Evolutionary conservation across 2,329 filamentous ascomycete genomes (phyloP).

Genomic region (Fusarium heterosporum): DNA sequence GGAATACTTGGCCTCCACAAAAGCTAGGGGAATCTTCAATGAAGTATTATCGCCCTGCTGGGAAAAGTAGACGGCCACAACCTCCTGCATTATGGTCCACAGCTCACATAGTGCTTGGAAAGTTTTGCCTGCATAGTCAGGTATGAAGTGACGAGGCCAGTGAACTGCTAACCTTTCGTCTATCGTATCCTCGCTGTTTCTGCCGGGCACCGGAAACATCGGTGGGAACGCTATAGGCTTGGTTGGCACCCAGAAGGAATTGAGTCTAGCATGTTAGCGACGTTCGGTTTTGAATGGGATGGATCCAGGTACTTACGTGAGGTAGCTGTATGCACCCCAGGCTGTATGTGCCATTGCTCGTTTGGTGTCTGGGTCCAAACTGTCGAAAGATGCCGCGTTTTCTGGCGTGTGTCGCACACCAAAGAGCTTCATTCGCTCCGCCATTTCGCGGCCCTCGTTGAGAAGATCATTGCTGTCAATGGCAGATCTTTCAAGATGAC

Average conservation of each 20-base stretch:
- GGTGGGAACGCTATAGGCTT: slow-evolving; percentile 26
- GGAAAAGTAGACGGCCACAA: slow-evolving; percentile 30
- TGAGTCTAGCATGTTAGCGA: slow-evolving; percentile 11
- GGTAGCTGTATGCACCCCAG: slow-evolving; percentile 30
- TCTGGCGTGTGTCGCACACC: slow-evolving; percentile 18
- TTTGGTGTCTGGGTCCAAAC: slow-evolving; percentile 7
- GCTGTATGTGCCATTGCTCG: slow-evolving; percentile 17
- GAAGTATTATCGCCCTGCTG: neutral
- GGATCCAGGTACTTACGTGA: slow-evolving; percentile 15
- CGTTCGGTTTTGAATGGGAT: fast-evolving
- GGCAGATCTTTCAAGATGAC: slow-evolving; percentile 11
- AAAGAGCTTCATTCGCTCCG: slow-evolving; percentile 20
- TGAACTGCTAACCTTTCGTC: slow-evolving; percentile 34
- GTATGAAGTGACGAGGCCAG: slow-evolving; percentile 27
- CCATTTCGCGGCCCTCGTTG: slow-evolving; percentile 16
- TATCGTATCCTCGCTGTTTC: slow-evolving; percentile 4
- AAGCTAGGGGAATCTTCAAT: slow-evolving; percentile 18
- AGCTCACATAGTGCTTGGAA: slow-evolving; percentile 32
- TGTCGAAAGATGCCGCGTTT: slow-evolving; percentile 21
- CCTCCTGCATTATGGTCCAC: slow-evolving; percentile 37
- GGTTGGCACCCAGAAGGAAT: slow-evolving; percentile 20
- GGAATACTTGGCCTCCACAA: slow-evolving; percentile 26
- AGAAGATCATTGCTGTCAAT: slow-evolving; percentile 19
- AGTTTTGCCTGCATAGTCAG: slow-evolving; percentile 32
- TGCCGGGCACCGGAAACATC: slow-evolving; percentile 28